Percentiles rank a stretch among this genome's conserved stretches.
Evolutionary conservation across 257 asterid species (phyloP).

Genomic region (Solanum bulbocastanum): DNA sequence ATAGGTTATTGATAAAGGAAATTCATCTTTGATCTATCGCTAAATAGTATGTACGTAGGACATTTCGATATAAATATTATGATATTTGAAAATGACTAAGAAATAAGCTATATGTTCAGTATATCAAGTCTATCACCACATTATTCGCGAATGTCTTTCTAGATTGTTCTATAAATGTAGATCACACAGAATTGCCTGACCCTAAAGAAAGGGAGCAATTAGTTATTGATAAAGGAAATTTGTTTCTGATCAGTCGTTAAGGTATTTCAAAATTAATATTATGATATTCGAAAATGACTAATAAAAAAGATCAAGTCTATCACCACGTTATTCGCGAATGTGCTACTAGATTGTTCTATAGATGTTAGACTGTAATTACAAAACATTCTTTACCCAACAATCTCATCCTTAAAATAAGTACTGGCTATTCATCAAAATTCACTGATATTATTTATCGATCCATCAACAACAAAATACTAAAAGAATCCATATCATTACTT

Average conservation of each 20-base stretch:
- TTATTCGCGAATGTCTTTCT: background rate
- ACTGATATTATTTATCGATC: background rate
- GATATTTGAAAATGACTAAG: background rate
- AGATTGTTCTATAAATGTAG: background rate
- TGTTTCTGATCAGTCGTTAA: too few species aligned
- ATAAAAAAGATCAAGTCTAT: too few species aligned
- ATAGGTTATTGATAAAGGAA: background rate
- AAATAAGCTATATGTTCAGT: background rate
- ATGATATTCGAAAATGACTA: too few species aligned
- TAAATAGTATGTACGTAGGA: background rate
- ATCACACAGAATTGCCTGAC: background rate
- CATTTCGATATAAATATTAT: background rate
- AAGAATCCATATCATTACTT: background rate
- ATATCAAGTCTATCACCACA: background rate
- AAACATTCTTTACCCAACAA: background rate
- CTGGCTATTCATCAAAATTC: background rate
- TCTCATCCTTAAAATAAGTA: background rate
- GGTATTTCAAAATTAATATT: too few species aligned
- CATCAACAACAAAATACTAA: background rate
- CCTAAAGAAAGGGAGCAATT: background rate
- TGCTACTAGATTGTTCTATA: too few species aligned
- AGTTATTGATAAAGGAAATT: too few species aligned
- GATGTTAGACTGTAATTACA: too few species aligned
- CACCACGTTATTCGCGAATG: too few species aligned
- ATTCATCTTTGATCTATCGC: background rate